Percentiles rank a stretch among this genome's conserved stretches.
These are phyloP conservation scores for Omphalotus olearius DNA, from an alignment of 1,284 basidiomycete species.

Conservation along the genomic window DNA sequence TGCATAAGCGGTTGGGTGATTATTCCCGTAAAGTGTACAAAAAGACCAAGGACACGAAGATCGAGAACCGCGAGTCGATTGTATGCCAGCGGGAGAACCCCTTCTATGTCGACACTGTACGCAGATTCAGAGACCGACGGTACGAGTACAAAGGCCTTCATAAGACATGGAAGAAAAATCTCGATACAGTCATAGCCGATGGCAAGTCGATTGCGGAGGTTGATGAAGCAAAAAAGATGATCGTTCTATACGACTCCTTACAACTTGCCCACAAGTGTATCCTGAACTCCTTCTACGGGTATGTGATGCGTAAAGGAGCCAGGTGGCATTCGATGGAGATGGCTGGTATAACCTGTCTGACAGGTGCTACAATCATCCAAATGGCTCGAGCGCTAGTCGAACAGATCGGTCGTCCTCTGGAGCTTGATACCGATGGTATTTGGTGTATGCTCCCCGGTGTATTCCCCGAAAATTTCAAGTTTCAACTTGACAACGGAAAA, in stretches of 20 bases:
- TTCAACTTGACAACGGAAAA: constrained; percentile 89
- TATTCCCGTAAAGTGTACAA: constrained; percentile 99
- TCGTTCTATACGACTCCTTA: constrained; percentile 99
- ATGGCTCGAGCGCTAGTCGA: constrained; percentile 99
- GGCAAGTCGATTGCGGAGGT: constrained; percentile 79
- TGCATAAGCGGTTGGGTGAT: constrained; percentile 97
- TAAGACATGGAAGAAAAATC: constrained; percentile 99
- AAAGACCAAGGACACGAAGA: constrained; percentile 98
- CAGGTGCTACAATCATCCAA: constrained; percentile 98
- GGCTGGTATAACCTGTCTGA: constrained; percentile 99
- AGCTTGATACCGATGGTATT: constrained; percentile 98
- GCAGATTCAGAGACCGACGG: constrained; percentile 94
- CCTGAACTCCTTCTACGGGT: constrained; percentile 99
- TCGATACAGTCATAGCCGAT: constrained; percentile 71
- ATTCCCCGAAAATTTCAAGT: constrained; percentile 98
- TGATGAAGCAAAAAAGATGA: constrained; percentile 99
- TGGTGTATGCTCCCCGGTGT: constrained; percentile 99
- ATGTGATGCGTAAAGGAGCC: constrained; percentile 99
- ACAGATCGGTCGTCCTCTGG: constrained; percentile 94
- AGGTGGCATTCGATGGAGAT: constrained; percentile 99
- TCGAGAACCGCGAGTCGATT: constrained; percentile 92
- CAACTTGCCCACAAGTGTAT: constrained; percentile 99
- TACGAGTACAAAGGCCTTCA: constrained; percentile 99
- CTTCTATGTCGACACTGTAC: constrained; percentile 99
- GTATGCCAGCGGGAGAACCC: constrained; percentile 99